Percentiles rank a stretch among this genome's conserved stretches.
phyloP scores from a whole-genome alignment of 495 filamentous ascomycete species.

The Neurospora cerealis region DNA sequence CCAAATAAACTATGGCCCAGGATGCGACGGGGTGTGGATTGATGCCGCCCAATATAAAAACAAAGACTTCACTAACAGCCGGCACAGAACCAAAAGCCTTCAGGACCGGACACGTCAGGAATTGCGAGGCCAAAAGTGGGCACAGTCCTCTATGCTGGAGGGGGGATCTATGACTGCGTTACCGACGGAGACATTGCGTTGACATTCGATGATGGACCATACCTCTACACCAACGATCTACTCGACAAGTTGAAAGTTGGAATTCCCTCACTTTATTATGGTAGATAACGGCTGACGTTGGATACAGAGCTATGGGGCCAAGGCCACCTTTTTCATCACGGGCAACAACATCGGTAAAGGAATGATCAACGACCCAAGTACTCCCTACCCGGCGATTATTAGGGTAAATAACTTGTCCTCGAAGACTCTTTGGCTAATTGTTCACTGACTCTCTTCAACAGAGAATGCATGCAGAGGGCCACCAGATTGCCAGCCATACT shows the following conservation, averaged over 20 bases:
- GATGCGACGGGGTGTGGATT: slow-evolving; percentile 48
- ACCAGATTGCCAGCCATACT: slow-evolving; percentile 77
- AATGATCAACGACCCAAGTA: slow-evolving; percentile 49
- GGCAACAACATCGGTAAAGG: slow-evolving; percentile 69
- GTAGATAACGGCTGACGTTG: neutral
- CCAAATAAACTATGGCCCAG: slow-evolving; percentile 52
- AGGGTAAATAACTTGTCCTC: slow-evolving; percentile 23
- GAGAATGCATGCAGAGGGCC: slow-evolving; percentile 60
- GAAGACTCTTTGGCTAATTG: neutral
- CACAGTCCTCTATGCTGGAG: slow-evolving; percentile 47
- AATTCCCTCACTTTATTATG: neutral
- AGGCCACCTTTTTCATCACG: slow-evolving; percentile 72
- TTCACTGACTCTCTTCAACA: slow-evolving; percentile 13
- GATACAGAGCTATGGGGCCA: slow-evolving; percentile 45
- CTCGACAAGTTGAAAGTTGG: slow-evolving; percentile 51
- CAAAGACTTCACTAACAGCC: neutral
- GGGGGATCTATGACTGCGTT: slow-evolving; percentile 57
- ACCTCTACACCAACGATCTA: slow-evolving; percentile 55
- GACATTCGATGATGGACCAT: slow-evolving; percentile 74
- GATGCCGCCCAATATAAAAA: too few species aligned
- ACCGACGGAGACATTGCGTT: slow-evolving; percentile 56
- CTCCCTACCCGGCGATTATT: slow-evolving; percentile 52
- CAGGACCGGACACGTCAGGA: slow-evolving; percentile 47
- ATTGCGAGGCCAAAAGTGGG: slow-evolving; percentile 52
- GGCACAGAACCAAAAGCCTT: slow-evolving; percentile 43